Conservation (phyloP, 2,329 filamentous ascomycete species). For the Exophiala phaeomuriformis region DNA sequence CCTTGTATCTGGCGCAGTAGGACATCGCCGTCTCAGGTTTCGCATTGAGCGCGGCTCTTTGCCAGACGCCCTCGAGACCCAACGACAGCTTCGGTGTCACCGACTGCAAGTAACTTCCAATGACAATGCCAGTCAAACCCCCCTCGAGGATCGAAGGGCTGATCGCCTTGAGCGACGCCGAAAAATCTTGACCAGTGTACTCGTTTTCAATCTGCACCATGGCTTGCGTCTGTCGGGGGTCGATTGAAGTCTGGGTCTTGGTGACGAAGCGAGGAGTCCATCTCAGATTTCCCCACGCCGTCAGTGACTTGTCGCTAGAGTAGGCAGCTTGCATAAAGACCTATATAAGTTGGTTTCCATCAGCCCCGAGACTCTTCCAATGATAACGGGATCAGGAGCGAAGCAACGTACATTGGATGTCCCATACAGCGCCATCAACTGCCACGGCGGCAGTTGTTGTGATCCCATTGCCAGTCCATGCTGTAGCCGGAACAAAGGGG, state of each 20-base stretch:
- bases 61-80: slow-evolving; percentile 89
- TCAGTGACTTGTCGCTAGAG: slow-evolving; percentile 84
- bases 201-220: slow-evolving; percentile 94
- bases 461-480: slow-evolving; percentile 92
- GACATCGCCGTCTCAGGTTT: slow-evolving; percentile 86
- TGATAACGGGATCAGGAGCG: background rate
- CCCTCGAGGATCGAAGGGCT: slow-evolving; percentile 94
- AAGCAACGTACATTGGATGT: slow-evolving; percentile 67
- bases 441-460: slow-evolving; percentile 86
- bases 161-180: slow-evolving; percentile 82
- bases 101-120: slow-evolving; percentile 91
- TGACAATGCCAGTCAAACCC: slow-evolving; percentile 86
- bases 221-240: slow-evolving; percentile 67
- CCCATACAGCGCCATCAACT: slow-evolving; percentile 88
- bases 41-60: slow-evolving; percentile 72
- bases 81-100: slow-evolving; percentile 80
- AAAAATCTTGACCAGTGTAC: slow-evolving; percentile 89
- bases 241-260: slow-evolving; percentile 81
- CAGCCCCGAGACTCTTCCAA: background rate
- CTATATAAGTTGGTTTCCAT: slow-evolving; percentile 41
- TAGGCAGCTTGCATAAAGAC: slow-evolving; percentile 92
- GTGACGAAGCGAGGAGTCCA: slow-evolving; percentile 74
- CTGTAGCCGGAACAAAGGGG: slow-evolving; percentile 91
- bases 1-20: slow-evolving; percentile 87
- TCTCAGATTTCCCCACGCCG: slow-evolving; percentile 86